Percentiles rank a stretch among this genome's conserved stretches.
Evolutionary conservation across 345 rosid species (phyloP).

Genomic region (Bretschneidera sinensis): DNA sequence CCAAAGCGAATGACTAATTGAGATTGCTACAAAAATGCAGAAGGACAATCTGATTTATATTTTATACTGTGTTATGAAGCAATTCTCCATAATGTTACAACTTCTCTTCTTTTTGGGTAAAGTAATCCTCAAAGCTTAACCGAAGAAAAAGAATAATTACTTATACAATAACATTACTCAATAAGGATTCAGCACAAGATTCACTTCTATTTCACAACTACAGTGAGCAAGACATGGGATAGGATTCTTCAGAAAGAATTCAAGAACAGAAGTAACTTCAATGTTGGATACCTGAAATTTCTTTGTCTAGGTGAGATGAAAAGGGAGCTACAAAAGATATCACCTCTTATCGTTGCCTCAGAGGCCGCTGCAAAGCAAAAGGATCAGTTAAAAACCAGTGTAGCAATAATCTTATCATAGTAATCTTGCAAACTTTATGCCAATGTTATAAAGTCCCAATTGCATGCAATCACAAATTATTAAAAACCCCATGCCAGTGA

Average conservation of each 20-base stretch:
- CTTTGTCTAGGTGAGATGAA: too few species aligned
- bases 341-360: slow-evolving; percentile 23
- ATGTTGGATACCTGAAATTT: not conserved
- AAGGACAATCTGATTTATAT: not conserved
- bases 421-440: not conserved
- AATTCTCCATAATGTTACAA: too few species aligned
- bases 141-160: not conserved
- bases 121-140: too few species aligned
- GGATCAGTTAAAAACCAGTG: not conserved
- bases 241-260: not conserved
- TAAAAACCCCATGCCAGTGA: not conserved
- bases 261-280: not conserved
- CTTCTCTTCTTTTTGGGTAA: too few species aligned
- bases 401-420: not conserved
- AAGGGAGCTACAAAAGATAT: too few species aligned
- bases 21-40: not conserved
- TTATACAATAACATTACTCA: not conserved
- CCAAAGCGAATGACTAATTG: not conserved
- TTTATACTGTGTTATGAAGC: too few species aligned
- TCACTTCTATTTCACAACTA: too few species aligned
- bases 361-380: slow-evolving; percentile 30
- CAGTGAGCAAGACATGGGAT: too few species aligned
- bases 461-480: not conserved
- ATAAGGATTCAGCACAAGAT: too few species aligned
- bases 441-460: too few species aligned